These are phyloP conservation scores for Elongisporangium prolatum DNA, from an alignment of 352 stramenopile species.

Conservation along the genomic window DNA sequence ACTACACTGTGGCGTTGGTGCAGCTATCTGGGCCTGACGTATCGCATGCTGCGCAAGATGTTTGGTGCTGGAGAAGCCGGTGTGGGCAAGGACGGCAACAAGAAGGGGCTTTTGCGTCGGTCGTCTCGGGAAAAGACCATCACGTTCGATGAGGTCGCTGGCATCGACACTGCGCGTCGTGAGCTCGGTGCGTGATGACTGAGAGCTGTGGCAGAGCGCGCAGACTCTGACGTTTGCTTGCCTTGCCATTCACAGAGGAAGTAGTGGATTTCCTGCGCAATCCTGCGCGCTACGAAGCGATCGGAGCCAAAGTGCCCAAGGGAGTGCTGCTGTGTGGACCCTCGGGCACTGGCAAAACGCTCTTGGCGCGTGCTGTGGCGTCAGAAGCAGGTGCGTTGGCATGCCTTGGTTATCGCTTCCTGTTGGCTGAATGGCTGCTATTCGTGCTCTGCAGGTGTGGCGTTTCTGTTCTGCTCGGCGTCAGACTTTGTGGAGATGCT, in stretches of 20 bases:
- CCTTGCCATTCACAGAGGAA: conserved; percentile 44
- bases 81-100: conserved; percentile 66
- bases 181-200: conserved; percentile 59
- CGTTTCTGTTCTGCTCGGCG: conserved; percentile 94
- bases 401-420: background rate
- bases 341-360: conserved; percentile 93
- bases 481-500: conserved; percentile 99
- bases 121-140: conserved; percentile 36
- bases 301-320: conserved; percentile 91
- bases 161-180: conserved; percentile 91
- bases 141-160: conserved; percentile 91
- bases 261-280: conserved; percentile 95
- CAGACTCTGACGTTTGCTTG: background rate
- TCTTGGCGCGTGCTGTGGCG: conserved; percentile 90
- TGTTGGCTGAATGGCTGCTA: background rate
- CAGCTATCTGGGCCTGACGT: conserved; percentile 80
- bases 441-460: conserved; percentile 45
- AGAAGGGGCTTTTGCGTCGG: conserved; percentile 25
- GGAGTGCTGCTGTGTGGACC: conserved; percentile 93
- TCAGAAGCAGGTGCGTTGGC: conserved; percentile 61
- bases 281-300: conserved; percentile 88
- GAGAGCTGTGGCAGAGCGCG: background rate
- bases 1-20: background rate
- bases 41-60: conserved; percentile 75
- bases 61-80: conserved; percentile 32